Base-by-base conservation (phyloP, 306 rosid genomes). In the Quercus dentata region DNA sequence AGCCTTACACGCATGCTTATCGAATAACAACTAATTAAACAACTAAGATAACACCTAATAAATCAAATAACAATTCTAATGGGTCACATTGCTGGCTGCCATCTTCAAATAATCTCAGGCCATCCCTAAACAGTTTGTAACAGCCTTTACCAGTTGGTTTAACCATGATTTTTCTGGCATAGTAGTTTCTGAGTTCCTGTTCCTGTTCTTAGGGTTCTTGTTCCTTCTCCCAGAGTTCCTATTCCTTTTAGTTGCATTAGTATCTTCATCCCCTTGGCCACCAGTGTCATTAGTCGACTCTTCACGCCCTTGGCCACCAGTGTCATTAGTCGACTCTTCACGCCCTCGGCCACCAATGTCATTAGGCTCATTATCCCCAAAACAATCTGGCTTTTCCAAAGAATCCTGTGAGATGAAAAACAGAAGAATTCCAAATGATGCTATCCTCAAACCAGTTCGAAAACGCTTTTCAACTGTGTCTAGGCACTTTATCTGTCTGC, bases 141-240 rank as follows among this genome's bases (percentile, higher is more conserved):
- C 41, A 35, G 0, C 41, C 41, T 35, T 35, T 35, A 73, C 92
- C 97, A 84, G 49, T 84, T 4, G 82, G 30, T 80, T 90, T 79
- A 90, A 67, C 97, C 97, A 91, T 13, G 97, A 88, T 72, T 65
- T 85, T 63, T 92, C 97, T 7, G 82, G 85, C 41, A 35, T 0
- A 6, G 38, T 33, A 25, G 88, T 78, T 31, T 85, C 80, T 31
- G 88, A 86, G 63, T 64, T 41, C 31, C 31, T 30, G 2, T 35
- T 35, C 41, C 41, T 35, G 41, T 33, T 33, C 41, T 33, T 33
- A 33, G 41, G 41, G 41, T 6, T 35, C 41, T 35, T 35, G 8
- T 35, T 35, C 8, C 41, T 6, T 6, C 41, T 35, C 41, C 41
- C 41, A 35, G 8, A 35, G 41, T 35, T 35, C 8, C 41, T 56